Evolutionary conservation across 257 asterid species (phyloP), one percentile per base, ranked within the genome.

Genomic region (Henckelia pumila): DNA sequence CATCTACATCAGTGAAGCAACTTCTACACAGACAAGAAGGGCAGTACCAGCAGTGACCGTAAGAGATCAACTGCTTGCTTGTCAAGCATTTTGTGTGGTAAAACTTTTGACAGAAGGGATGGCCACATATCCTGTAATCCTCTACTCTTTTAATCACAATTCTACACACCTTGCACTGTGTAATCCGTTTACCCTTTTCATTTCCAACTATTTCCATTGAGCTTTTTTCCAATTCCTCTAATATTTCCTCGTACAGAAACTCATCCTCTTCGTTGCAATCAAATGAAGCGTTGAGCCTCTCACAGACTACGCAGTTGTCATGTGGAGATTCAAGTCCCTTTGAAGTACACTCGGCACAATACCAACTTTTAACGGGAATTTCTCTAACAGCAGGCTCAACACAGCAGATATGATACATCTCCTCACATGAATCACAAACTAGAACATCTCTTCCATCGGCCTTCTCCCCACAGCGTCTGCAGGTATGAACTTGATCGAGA

Each of bases 401-500:
- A 63, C 99, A 94, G 74, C 89, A 80, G 55, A 87, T 77, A 65
- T 91, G 99, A 67, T 88, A 87, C 76, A 94, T 88, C 60, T 81
- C 91, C 69, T 94, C 99, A 8, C 99, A 91, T 3, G 95, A 87
- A 77, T 94, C 97, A 60, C 99, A 94, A 52, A 87, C 87, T 63
- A 94, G 83, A 75, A 86, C 78, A 61, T 78, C 79, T 72, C 71
- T 78, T 70, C 92, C 96, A 72, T 91, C 89, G 1, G 91, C 82
- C 66, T 79, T 83, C 71, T 82, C 85, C 66, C 87, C 74, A 77
- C 97, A 94, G 8, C 59, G 73, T 68, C 65, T 75, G 87, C 99
- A 93, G 26, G 86, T 71, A 71, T 77, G 79, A 56, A 73, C 71
- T 71, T 78, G 76, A 35, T 78, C 60, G 8, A 61, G 71, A 52